Evolutionary conservation across 331 rosid genomes (phyloP).

Genomic region (Erythrophleum ivorense): DNA sequence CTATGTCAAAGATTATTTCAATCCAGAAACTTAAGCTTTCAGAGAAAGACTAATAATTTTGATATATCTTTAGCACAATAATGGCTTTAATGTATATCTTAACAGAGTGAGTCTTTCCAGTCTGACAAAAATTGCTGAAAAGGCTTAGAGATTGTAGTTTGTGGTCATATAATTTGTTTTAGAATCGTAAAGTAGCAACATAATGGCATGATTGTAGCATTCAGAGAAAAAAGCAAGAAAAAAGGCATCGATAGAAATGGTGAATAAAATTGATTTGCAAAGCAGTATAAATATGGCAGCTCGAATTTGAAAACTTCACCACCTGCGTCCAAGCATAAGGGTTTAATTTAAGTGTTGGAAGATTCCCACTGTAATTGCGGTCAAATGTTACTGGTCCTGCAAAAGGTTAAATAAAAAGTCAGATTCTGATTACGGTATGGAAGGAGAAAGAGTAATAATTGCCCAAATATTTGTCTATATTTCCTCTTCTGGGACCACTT

Average conservation of each 20-base stretch:
- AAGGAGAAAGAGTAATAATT: neutral
- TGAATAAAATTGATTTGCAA: neutral
- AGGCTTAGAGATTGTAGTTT: neutral
- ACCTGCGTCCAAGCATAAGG: conserved; percentile 47
- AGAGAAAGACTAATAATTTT: neutral
- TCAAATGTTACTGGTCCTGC: conserved; percentile 53
- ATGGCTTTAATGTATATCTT: neutral
- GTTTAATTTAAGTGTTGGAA: conserved; percentile 51
- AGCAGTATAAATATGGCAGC: neutral
- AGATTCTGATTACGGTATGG: neutral
- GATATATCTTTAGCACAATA: neutral
- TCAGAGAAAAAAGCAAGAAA: neutral
- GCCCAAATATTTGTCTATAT: neutral
- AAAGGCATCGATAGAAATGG: neutral
- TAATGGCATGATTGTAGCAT: neutral
- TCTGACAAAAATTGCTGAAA: neutral
- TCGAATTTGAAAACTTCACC: neutral
- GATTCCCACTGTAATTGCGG: conserved; percentile 24
- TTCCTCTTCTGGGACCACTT: neutral
- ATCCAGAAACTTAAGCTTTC: neutral
- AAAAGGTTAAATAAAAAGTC: conserved; percentile 6
- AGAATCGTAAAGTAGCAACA: neutral
- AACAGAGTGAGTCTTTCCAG: neutral
- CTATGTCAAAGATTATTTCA: neutral
- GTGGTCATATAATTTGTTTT: neutral